Base-by-base conservation (phyloP, 2,329 filamentous ascomycete species). In the Colletotrichum paranaense region DNA sequence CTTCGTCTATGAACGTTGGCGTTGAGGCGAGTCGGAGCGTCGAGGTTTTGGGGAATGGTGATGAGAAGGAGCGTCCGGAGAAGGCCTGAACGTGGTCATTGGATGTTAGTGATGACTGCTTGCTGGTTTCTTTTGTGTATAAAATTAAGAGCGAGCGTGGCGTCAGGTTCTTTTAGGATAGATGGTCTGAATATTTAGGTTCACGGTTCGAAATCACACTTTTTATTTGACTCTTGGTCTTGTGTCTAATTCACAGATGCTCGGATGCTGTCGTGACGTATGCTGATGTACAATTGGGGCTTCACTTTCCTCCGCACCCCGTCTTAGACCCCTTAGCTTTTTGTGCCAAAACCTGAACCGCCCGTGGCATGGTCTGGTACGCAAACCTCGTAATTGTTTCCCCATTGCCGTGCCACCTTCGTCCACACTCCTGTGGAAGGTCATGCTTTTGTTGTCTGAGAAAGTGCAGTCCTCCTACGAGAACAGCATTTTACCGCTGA, bases 401-500 rank as follows among this genome's bases (percentile, higher is more conserved):
- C 42, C 32, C 19, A 16, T 7, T 38, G 8, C 32, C 26, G 16
- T 16, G 49, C 49, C 49, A n/a, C 53, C 32, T 35, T 16, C 19
- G 12, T 7, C 19, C 42, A 49, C 7, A 52, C 38, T 30, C 35
- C n/a, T 16, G 24, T 30, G n/a, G 12, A 62, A 30, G 38, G 46
- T 32, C 24, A 5, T 56, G 5, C 5, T 35, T 55, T 19, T 14
- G 12, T 69, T 11, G 19, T 24, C 28, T 5, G 14, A 38, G 24
- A 63, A 11, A 22, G n/a, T 60, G 49, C 30, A 30, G 19, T 42
- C 19, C 9, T 52, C 14, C 32, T 49, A 16, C 28, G 56, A 60
- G 24, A 9, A 32, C 22, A 9, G 28, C 11, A 8, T 67, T 82
- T 83, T 82, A 91, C 80, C 88, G 86, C 85, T 92, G 86, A 4